Base-by-base conservation (phyloP, 2,329 filamentous ascomycete genomes). In the Alternaria solani region DNA sequence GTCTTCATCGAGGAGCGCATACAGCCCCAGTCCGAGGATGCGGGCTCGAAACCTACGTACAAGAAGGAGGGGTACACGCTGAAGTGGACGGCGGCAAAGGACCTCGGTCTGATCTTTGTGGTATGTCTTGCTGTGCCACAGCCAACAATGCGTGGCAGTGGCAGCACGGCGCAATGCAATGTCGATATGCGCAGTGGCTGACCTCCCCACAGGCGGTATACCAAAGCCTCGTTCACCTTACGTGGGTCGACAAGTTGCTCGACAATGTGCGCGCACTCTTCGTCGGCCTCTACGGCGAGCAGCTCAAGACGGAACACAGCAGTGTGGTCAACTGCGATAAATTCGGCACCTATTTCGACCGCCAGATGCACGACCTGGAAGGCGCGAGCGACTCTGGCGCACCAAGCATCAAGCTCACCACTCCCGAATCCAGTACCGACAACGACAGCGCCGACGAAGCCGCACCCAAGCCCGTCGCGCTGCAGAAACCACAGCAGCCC, bases 1-100 rank as follows among this genome's bases (percentile, higher is more conserved):
- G 92, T 97, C 75, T 97, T 99, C 78, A 97, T 99, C 75, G 95
- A 99, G 81, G 94, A 97, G 83, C 94, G 92, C 79, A 86, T 87
- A 61, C 85, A 88, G 59, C 84, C 84, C 51, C 84, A 86, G 54
- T 83, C 87, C 56, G 84, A 88, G 53, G 87, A 88, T 66, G 85
- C 88, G 14, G 82, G 87, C 16, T 83, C 81, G 51, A 92, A 92
- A 69, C 87, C 91, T 16, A 85, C 89, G 0, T 99, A 95, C 82
- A 92, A 88, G 79, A 91, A 92, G 74, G 95, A 98, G 70, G 93
- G 96, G 68, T 96, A 98, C 76, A 98, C 93, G 0, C 79, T 99
- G 68, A 96, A 95, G 81, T 99, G 94, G 92, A 93, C 93, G 5
- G 88, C 91, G 36, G 90, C 91, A 55, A 98, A 97, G 81, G 95